These are phyloP conservation scores for Claviceps cyperi DNA, from an alignment of 2,329 filamentous ascomycete genomes.

Conservation along the genomic window DNA sequence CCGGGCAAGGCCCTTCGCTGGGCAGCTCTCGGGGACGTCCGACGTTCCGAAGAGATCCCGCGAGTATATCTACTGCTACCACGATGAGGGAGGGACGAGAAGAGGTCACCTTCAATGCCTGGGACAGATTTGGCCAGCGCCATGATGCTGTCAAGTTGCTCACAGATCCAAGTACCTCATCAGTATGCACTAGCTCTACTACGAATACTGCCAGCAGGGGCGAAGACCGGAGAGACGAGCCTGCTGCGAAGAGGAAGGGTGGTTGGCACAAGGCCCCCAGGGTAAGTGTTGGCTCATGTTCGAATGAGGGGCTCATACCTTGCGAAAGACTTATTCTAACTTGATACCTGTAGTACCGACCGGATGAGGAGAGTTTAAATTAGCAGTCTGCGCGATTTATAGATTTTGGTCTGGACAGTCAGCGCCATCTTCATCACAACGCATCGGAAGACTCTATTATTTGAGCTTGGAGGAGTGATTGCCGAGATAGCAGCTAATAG, in stretches of 20 bases:
- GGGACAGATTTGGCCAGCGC: conserved; percentile 15
- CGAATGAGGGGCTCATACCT: background rate
- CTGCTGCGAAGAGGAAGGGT: conserved; percentile 2
- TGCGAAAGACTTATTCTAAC: background rate
- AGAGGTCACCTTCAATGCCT: conserved; percentile 15
- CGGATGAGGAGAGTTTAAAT: background rate
- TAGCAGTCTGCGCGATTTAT: conserved; percentile 4
- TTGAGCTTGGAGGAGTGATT: background rate
- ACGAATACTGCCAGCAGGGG: background rate
- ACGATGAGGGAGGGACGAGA: conserved; percentile 11
- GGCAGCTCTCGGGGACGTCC: background rate
- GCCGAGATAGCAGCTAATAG: background rate
- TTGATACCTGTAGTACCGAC: background rate
- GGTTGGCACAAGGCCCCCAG: conserved; percentile 13
- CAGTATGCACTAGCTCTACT: conserved; percentile 1
- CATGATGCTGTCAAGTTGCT: conserved; percentile 11
- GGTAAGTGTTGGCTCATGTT: conserved; percentile 1
- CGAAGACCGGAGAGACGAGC: background rate
- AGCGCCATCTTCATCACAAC: conserved; percentile 10
- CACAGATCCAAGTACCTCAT: conserved; percentile 8
- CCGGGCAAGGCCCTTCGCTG: background rate
- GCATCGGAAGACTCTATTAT: conserved; percentile 11
- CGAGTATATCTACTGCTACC: conserved; percentile 17
- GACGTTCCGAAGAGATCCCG: background rate
- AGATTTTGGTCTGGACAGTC: conserved; percentile 8